Percentiles rank a stretch among this genome's conserved stretches.
Evolutionary conservation across 1,139 yeast genomes (phyloP).

Genomic region (Diutina rugosa): DNA sequence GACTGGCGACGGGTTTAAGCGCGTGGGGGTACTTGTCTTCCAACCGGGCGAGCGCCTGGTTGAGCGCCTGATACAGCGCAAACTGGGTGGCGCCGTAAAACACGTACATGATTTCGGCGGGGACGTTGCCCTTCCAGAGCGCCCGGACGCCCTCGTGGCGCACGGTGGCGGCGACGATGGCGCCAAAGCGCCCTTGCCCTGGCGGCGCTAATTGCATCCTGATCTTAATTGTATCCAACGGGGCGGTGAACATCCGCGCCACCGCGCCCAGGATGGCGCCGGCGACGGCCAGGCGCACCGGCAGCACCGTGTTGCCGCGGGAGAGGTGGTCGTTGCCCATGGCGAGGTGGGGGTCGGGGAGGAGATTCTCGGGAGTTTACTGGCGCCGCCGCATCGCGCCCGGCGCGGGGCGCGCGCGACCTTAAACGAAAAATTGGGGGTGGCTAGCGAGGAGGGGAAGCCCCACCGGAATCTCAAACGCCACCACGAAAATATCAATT

Average conservation of each 20-base stretch:
- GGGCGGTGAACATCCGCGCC: slow-evolving; percentile 66
- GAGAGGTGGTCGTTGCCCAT: slow-evolving; percentile 34
- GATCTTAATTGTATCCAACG: slow-evolving; percentile 80
- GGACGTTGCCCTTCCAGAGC: slow-evolving; percentile 91
- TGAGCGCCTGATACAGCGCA: slow-evolving; percentile 50
- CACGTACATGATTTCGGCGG: slow-evolving; percentile 80
- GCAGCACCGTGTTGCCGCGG: slow-evolving; percentile 35
- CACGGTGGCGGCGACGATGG: slow-evolving; percentile 13
- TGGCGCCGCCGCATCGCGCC: background rate
- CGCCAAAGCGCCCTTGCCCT: slow-evolving; percentile 8
- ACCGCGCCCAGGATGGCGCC: slow-evolving; percentile 66
- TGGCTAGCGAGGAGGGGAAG: no score
- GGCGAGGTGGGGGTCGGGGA: background rate
- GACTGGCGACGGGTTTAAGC: slow-evolving; percentile 14
- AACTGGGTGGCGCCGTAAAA: slow-evolving; percentile 82
- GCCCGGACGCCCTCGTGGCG: slow-evolving; percentile 31
- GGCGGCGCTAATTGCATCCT: slow-evolving; percentile 56
- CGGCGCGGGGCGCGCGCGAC: background rate
- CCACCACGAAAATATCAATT: no score
- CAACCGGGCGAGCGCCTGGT: slow-evolving; percentile 19
- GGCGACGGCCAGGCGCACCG: slow-evolving; percentile 38
- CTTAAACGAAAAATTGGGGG: no score
- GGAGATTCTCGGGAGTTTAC: background rate
- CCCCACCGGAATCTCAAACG: no score
- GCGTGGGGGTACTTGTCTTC: slow-evolving; percentile 11